Evolutionary conservation across 2,329 filamentous ascomycete species (phyloP).

Genomic region (Xylariaceae sp.): DNA sequence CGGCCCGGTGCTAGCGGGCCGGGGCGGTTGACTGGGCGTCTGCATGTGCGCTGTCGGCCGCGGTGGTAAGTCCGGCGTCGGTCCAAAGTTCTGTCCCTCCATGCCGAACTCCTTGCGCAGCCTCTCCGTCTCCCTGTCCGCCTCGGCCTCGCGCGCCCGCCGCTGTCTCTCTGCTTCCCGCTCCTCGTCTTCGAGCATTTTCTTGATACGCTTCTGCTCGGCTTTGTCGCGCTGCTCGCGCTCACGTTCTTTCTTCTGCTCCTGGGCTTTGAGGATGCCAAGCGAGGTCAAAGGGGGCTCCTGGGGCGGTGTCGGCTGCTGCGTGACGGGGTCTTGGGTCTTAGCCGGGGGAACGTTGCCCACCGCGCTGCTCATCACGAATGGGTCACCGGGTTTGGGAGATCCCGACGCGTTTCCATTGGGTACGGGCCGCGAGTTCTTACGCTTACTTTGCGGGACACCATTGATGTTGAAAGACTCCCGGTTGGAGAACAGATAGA

Average conservation of each 20-base stretch:
- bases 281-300: slow-evolving; percentile 58
- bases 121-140: slow-evolving; percentile 80
- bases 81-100: slow-evolving; percentile 38
- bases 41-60: slow-evolving; percentile 23
- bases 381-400: slow-evolving; percentile 14
- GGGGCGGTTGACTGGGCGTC: slow-evolving; percentile 30
- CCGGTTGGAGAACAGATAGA: slow-evolving; percentile 59
- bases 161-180: slow-evolving; percentile 62
- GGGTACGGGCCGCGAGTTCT: slow-evolving; percentile 39
- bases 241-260: slow-evolving; percentile 51
- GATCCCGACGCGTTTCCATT: slow-evolving; percentile 22
- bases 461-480: slow-evolving; percentile 76
- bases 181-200: slow-evolving; percentile 64
- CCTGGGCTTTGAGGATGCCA: slow-evolving; percentile 59
- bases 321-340: slow-evolving; percentile 24
- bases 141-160: slow-evolving; percentile 49
- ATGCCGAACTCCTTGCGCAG: slow-evolving; percentile 66
- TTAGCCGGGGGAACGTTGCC: slow-evolving; percentile 33
- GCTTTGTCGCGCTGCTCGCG: slow-evolving; percentile 51
- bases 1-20: slow-evolving; percentile 47
- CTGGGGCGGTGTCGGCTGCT: slow-evolving; percentile 22
- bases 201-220: slow-evolving; percentile 55
- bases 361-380: slow-evolving; percentile 39
- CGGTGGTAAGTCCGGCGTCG: slow-evolving; percentile 26
- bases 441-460: slow-evolving; percentile 30